Conservation (phyloP, 495 filamentous ascomycete genomes). For the Tuber melanosporum region DNA sequence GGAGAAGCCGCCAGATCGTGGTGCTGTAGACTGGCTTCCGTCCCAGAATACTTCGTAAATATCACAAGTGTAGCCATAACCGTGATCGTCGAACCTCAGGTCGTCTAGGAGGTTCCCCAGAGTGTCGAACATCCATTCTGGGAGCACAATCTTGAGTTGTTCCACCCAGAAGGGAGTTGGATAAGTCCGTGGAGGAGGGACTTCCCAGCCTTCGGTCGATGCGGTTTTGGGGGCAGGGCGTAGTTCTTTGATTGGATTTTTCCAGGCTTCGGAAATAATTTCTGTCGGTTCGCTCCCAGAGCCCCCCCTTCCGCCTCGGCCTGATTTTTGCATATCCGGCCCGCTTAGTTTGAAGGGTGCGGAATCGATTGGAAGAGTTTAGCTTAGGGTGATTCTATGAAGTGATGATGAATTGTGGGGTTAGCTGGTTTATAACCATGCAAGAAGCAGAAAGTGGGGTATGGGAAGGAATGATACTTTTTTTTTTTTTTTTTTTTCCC, state of each 20-base stretch:
- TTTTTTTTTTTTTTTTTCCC: neutral
- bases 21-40: neutral
- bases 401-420: neutral
- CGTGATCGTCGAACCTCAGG: slow-evolving; percentile 28
- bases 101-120: slow-evolving; percentile 26
- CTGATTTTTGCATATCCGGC: neutral
- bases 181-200: slow-evolving; percentile 9
- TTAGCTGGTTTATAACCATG: neutral
- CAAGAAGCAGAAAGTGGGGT: neutral
- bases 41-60: slow-evolving; percentile 29
- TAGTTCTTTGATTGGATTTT: neutral
- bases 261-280: slow-evolving; percentile 14
- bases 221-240: neutral
- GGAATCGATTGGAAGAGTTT: neutral
- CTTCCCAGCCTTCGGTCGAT: slow-evolving; percentile 9
- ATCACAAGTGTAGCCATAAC: slow-evolving; percentile 13
- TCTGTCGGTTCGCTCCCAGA: neutral
- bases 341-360: neutral
- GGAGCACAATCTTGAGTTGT: slow-evolving; percentile 7
- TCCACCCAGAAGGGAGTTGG: slow-evolving; percentile 29
- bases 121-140: slow-evolving; percentile 32
- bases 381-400: neutral
- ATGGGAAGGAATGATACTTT: neutral
- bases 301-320: neutral
- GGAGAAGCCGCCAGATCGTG: neutral